Conservation (phyloP, 306 rosid genomes). For the Pterocarpus santalinus region DNA sequence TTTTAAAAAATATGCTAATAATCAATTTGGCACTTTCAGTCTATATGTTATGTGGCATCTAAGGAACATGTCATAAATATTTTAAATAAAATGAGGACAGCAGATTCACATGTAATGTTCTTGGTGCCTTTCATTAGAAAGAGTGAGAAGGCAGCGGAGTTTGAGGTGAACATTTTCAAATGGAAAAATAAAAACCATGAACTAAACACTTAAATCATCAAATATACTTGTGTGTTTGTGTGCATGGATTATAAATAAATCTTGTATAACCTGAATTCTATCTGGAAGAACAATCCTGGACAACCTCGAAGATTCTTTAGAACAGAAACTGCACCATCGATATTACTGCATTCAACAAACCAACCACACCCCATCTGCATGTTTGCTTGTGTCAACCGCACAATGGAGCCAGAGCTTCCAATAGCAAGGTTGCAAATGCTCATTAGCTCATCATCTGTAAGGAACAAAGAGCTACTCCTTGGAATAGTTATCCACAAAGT, state of each 20-base stretch:
- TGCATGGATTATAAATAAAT: conserved; percentile 21
- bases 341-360: conserved; percentile 78
- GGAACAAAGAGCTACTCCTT: conserved; percentile 56
- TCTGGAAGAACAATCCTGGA: conserved; percentile 78
- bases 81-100: conserved; percentile 9
- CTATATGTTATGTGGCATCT: background rate
- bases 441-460: conserved; percentile 77
- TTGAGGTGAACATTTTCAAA: conserved; percentile 8
- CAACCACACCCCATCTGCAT: conserved; percentile 74
- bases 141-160: conserved; percentile 15
- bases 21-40: conserved; percentile 10
- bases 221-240: conserved; percentile 9
- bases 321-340: conserved; percentile 68
- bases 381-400: conserved; percentile 69
- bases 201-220: conserved; percentile 34
- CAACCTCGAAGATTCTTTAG: conserved; percentile 73
- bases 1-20: background rate
- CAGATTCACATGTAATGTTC: conserved; percentile 13
- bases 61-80: conserved; percentile 15
- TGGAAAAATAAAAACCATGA: background rate
- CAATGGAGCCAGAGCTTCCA: conserved; percentile 66
- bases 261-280: conserved; percentile 73
- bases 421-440: conserved; percentile 71
- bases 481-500: conserved; percentile 72
- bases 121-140: conserved; percentile 26